Conservation (phyloP, 306 rosid species). For the Mucuna pruriens region DNA sequence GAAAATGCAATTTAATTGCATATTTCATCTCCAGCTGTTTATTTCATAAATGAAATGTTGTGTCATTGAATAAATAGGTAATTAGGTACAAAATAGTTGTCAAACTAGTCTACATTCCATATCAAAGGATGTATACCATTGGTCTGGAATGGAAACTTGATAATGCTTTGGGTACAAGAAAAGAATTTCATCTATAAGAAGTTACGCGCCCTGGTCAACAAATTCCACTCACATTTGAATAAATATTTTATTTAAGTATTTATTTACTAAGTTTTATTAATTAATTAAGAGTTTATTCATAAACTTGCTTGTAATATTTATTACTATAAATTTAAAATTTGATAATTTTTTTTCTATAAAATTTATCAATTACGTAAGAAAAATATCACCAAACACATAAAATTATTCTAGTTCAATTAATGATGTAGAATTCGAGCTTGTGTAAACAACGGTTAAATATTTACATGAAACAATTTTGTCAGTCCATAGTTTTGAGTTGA, state of each 20-base stretch:
- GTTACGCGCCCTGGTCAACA: neutral
- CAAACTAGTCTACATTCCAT: constrained; percentile 5
- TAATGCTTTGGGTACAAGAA: constrained; percentile 31
- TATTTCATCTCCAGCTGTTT: constrained; percentile 25
- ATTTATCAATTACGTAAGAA: too few species aligned
- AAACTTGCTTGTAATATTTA: too few species aligned
- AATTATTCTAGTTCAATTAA: too few species aligned
- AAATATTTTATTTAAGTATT: neutral
- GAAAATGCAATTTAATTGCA: neutral
- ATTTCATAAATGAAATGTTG: neutral
- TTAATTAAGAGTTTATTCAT: too few species aligned
- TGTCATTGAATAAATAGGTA: neutral
- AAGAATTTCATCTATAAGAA: neutral
- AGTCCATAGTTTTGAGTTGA: too few species aligned
- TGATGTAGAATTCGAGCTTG: too few species aligned
- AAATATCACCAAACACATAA: too few species aligned
- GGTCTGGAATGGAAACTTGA: neutral
- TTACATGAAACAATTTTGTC: too few species aligned
- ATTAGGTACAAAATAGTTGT: constrained; percentile 17
- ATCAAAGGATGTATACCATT: neutral
- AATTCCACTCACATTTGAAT: neutral
- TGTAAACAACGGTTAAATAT: too few species aligned
- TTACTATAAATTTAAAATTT: too few species aligned
- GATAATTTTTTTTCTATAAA: too few species aligned
- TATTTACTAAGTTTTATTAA: too few species aligned